These are phyloP conservation scores for Didymella pinodella DNA, from an alignment of 2,329 filamentous ascomycete genomes.

Conservation along the genomic window DNA sequence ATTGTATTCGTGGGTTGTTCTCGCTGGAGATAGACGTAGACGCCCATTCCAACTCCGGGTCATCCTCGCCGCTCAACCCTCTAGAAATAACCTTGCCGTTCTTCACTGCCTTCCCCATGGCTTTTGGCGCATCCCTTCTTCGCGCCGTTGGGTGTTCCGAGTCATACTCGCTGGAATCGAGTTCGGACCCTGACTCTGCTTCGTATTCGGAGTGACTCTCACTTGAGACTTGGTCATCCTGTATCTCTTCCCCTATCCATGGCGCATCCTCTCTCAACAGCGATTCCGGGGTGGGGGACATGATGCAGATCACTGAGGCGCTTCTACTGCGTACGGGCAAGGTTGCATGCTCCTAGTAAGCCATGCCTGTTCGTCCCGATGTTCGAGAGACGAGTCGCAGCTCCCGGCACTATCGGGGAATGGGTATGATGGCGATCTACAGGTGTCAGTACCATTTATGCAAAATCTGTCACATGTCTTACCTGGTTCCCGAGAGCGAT, in stretches of 20 bases:
- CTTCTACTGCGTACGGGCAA: background rate
- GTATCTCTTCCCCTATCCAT: background rate
- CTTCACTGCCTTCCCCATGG: no score
- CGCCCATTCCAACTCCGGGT: no score
- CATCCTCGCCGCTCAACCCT: no score
- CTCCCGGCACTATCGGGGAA: background rate
- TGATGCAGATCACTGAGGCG: no score
- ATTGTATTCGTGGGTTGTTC: no score
- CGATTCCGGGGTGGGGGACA: background rate
- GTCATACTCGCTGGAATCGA: background rate
- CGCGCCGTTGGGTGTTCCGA: background rate
- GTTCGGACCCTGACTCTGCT: background rate
- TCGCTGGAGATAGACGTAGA: no score
- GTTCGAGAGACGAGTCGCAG: background rate
- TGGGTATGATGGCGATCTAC: background rate
- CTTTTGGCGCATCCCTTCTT: no score
- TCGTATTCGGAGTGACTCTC: background rate
- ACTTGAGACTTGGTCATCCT: background rate
- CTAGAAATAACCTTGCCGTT: no score
- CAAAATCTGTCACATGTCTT: background rate
- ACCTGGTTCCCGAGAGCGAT: slow-evolving; percentile 51
- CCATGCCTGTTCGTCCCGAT: background rate
- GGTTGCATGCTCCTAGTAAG: background rate
- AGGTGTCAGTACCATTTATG: background rate
- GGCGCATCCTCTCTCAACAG: background rate